Percentiles rank a stretch among this genome's conserved stretches.
phyloP scores from a whole-genome alignment of 192 early-diverging fungal species.

The Coemansia javaensis region DNA sequence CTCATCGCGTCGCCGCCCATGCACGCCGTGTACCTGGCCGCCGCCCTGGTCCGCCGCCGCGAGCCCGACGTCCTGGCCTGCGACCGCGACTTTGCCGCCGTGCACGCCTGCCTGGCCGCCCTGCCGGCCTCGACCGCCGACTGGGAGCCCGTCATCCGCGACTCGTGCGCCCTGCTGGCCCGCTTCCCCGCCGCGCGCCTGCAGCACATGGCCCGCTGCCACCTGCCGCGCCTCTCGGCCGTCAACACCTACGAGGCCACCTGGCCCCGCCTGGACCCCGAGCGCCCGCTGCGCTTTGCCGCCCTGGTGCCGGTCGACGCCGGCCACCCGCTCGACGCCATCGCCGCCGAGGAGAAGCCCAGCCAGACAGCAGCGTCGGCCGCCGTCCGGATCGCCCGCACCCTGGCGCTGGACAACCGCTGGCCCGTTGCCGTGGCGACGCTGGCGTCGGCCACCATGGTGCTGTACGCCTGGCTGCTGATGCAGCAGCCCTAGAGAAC shows the following conservation, averaged over 20 bases:
- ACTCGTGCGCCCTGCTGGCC: conserved; percentile 26
- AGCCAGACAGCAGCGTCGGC: too few relatives aligned
- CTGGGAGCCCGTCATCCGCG: conserved; percentile 35
- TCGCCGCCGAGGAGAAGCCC: too few relatives aligned
- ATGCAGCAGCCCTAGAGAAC: conserved; percentile 21
- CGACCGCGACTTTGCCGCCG: conserved; percentile 37
- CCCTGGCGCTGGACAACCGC: conserved; percentile 32
- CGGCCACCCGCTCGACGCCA: conserved; percentile 22
- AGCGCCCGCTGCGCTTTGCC: conserved; percentile 21
- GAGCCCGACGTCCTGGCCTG: conserved; percentile 19
- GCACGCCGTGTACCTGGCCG: conserved; percentile 60
- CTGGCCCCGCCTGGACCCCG: conserved; percentile 45
- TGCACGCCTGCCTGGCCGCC: conserved; percentile 31
- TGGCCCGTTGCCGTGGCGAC: conserved; percentile 41
- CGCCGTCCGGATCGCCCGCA: too few relatives aligned
- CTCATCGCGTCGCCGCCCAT: conserved; percentile 57
- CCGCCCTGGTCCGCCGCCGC: conserved; percentile 46
- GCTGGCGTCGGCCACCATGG: conserved; percentile 36
- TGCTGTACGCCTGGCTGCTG: conserved; percentile 42
- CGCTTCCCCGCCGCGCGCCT: conserved; percentile 34
- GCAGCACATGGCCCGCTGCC: conserved; percentile 34
- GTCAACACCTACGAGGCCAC: conserved; percentile 35
- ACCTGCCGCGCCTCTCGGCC: conserved; percentile 27
- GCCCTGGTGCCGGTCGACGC: conserved; percentile 19
- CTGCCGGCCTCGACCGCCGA: conserved; percentile 11